Conservation (phyloP, 208 protist species). For the Endotrypanum monterogeii region DNA sequence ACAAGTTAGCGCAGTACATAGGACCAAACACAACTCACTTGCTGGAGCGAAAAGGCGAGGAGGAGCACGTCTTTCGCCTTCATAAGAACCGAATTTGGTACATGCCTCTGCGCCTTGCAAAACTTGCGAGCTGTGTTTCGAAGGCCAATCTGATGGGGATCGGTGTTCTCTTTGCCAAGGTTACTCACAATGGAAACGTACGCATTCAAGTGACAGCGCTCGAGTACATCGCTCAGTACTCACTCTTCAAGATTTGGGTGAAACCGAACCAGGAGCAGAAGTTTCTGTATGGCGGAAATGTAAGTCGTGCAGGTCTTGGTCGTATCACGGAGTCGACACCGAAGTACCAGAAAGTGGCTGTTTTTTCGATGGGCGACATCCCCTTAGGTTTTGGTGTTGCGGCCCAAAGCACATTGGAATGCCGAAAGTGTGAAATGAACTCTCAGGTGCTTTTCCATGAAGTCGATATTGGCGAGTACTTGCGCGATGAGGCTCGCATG, state of each 20-base stretch:
- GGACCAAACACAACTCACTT: slow-evolving; percentile 88
- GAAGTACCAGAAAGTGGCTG: slow-evolving; percentile 97
- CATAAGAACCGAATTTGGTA: slow-evolving; percentile 94
- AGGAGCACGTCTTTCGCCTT: slow-evolving; percentile 90
- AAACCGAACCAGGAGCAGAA: slow-evolving; percentile 99
- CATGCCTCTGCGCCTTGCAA: slow-evolving; percentile 81
- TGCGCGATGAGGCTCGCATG: slow-evolving; percentile 96
- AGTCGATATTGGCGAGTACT: slow-evolving; percentile 98
- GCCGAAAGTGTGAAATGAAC: slow-evolving; percentile 96
- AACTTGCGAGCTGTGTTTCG: slow-evolving; percentile 86
- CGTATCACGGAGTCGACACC: slow-evolving; percentile 98
- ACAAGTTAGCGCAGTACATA: slow-evolving; percentile 93
- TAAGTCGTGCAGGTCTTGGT: slow-evolving; percentile 97
- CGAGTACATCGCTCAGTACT: slow-evolving; percentile 93
- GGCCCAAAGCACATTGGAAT: slow-evolving; percentile 96
- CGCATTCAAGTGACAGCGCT: slow-evolving; percentile 90
- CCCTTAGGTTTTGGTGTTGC: slow-evolving; percentile 98
- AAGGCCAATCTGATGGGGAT: slow-evolving; percentile 91
- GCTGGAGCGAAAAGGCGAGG: slow-evolving; percentile 73
- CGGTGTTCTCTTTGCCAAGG: slow-evolving; percentile 89
- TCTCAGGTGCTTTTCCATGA: slow-evolving; percentile 97
- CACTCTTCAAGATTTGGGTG: slow-evolving; percentile 98
- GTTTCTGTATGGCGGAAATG: slow-evolving; percentile 99
- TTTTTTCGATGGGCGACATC: slow-evolving; percentile 98
- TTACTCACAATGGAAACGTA: slow-evolving; percentile 91